Evolutionary conservation across 176 grass and related monocot genomes (phyloP).

Genomic region (Oryza australiensis): DNA sequence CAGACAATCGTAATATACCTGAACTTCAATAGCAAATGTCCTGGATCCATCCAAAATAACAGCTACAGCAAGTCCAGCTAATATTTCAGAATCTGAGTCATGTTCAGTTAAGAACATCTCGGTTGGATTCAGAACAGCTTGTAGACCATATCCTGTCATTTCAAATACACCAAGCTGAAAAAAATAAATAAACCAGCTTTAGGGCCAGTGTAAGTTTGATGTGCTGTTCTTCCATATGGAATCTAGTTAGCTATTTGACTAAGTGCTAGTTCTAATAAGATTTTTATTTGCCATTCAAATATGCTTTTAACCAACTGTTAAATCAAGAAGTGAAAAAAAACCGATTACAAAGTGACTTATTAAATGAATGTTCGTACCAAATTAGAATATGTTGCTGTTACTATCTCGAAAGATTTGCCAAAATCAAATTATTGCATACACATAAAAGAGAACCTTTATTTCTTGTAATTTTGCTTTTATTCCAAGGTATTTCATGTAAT

Average conservation of each 20-base stretch:
- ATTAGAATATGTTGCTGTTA: neutral
- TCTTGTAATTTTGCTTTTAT: neutral
- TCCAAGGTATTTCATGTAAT: neutral
- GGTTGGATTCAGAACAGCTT: conserved; percentile 84
- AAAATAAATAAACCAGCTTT: conserved; percentile 13
- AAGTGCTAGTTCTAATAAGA: conserved; percentile 16
- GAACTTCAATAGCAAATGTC: conserved; percentile 83
- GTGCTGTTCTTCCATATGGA: neutral
- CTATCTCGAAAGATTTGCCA: neutral
- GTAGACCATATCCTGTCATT: conserved; percentile 81
- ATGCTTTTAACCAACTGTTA: neutral
- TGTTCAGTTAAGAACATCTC: conserved; percentile 88
- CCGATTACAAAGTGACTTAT: neutral
- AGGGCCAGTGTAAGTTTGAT: neutral
- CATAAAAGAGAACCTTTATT: neutral
- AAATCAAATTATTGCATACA: neutral
- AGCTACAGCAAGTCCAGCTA: conserved; percentile 88
- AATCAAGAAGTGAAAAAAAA: neutral
- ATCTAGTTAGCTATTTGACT: neutral
- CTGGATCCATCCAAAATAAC: conserved; percentile 90
- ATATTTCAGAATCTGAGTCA: conserved; percentile 74
- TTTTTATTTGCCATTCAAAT: neutral
- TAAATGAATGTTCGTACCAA: neutral
- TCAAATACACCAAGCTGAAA: conserved; percentile 94
- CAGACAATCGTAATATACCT: conserved; percentile 58